Evolutionary conservation across 208 protist genomes (phyloP), one percentile per base, ranked within the genome.

Genomic region (Phytomonas francai): DNA sequence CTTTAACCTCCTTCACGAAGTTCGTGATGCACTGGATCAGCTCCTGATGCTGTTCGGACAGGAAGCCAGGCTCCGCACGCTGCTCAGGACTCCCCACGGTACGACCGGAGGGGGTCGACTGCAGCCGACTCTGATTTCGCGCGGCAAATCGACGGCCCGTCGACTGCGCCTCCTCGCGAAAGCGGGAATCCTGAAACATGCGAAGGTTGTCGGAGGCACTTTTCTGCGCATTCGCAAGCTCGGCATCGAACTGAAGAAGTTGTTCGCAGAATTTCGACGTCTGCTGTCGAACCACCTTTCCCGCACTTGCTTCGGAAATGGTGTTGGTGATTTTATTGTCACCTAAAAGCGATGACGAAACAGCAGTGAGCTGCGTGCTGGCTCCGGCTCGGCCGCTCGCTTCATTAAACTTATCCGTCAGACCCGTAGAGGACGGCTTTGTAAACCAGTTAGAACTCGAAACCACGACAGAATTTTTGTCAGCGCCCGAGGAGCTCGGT

Each of bases 341-440:
- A 8, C 84, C 91, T 16, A 72, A 62, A 49, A 92, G 76, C 4
- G 88, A 94, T 45, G 91, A 96, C 33, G 86, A 91, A 58, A 95
- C 89, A 32, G 84, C 74, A 6, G 89, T 91, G 58, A 93, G 67
- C 42, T 73, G 81, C 28, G 54, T 80, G 12, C 16, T 49, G 39
- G 1, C 73, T 11, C 58, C 62, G 19, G 69, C 54, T 32, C 33
- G 32, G 42, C 32, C 49, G 1, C 59, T 61, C 36, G 59, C 73
- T 60, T 54, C 72, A 57, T 67, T 84, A 79, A 61, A 68, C 16
- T 49, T 49, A 49, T 49, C 39, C 1, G 39, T 49, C 39, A 12
- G 4, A 19, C 12, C 39, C 3, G 39, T 49, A 49, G 39, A 49
- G 39, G 39, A 39, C 16, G 12, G 11, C 16, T 66, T 28, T 34